Evolutionary conservation across 768 basidiomycete species (phyloP), one percentile per base, ranked within the genome.

Genomic region (Lyophyllum atratum): DNA sequence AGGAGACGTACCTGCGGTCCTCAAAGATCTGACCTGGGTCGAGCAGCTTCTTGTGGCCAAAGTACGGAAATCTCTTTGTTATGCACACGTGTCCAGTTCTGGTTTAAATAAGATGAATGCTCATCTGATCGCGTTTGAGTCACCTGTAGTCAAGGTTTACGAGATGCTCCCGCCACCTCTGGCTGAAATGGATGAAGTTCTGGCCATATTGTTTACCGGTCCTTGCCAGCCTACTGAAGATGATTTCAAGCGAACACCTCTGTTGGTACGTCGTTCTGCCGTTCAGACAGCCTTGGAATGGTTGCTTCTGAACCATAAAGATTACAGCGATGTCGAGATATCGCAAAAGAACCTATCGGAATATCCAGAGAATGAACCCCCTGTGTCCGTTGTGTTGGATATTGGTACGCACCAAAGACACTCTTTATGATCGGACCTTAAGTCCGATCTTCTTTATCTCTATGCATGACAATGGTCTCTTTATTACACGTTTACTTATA

Each of bases 101-200:
- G 76, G 76, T 1, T 44, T 61, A 4, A 54, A 60, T 0, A 73
- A 74, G 50, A 73, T 78, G 72, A 59, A 51, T 0, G 73, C 71
- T 0, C 76, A 76, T 64, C 62, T 64, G 0, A 64, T 76, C 1
- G 62, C 66, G 15, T 76, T 71, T 59, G 60, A 64, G 5, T 63
- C 65, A 14, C 76, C 75, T 10, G 65, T 66, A 0, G 56, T 60
- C 0, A 73, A 69, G 37, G 56, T 78, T 0, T 76, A 74, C 54
- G 10, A 61, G n/a, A 55, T 24, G 3, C 53, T 78, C 0, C 76
- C 76, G 0, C 74, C 73, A 0, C 62, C 64, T 2, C 21, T 25
- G 1, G 59, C 63, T 2, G 74, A 78, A 3, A n/a, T 78, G 10
- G 66, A 71, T 49, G 66, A 74, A 3, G 61, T 72, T 0, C 52